Conservation (phyloP, 1,284 basidiomycete genomes). For the Phaffia rhodozyma region DNA sequence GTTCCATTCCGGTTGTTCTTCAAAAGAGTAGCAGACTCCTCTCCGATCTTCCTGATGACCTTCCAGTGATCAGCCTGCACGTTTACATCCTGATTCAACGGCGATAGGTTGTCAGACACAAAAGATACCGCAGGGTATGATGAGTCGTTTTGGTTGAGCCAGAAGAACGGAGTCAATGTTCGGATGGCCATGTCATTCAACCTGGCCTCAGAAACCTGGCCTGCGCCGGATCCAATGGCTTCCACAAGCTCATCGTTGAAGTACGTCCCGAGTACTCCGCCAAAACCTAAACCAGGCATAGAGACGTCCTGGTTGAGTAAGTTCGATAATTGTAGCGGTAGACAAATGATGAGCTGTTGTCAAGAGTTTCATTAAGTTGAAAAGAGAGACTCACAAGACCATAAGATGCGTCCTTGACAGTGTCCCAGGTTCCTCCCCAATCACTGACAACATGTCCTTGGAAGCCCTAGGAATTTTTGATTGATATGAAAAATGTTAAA, state of each 20-base stretch:
- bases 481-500: not conserved
- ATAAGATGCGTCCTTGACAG: not conserved
- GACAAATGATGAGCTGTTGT: not conserved
- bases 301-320: not conserved
- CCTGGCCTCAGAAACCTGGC: slow-evolving; percentile 51
- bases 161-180: slow-evolving; percentile 5
- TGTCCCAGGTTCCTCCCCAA: slow-evolving; percentile 7
- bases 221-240: slow-evolving; percentile 34
- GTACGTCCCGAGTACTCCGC: slow-evolving; percentile 31
- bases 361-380: not conserved
- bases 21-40: slow-evolving; percentile 21
- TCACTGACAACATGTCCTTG: slow-evolving; percentile 38
- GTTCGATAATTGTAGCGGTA: not conserved
- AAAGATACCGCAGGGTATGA: slow-evolving; percentile 38
- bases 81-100: slow-evolving; percentile 28
- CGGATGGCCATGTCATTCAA: slow-evolving; percentile 37
- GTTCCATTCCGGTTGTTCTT: slow-evolving; percentile 25
- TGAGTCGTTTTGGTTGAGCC: slow-evolving; percentile 23
- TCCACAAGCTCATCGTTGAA: slow-evolving; percentile 3
- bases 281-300: slow-evolving; percentile 44
- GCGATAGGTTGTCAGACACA: slow-evolving; percentile 19
- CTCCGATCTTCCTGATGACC: slow-evolving; percentile 7
- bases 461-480: slow-evolving; percentile 45
- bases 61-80: slow-evolving; percentile 14
- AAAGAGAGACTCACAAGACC: not conserved